phyloP scores from a whole-genome alignment of 1,284 basidiomycete genomes.

The Cryptococcus sp. region DNA sequence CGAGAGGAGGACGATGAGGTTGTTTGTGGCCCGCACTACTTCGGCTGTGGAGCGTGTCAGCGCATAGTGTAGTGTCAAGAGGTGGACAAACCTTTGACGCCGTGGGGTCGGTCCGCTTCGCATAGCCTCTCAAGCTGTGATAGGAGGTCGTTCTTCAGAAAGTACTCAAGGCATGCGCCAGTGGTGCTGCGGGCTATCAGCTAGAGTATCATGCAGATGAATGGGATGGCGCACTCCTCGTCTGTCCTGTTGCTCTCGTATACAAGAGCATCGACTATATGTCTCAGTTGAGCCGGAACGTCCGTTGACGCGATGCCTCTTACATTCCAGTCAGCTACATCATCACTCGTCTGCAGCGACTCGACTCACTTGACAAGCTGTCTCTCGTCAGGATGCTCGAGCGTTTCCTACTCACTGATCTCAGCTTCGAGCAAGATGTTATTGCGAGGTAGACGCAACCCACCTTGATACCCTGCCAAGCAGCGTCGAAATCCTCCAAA shows the following conservation, averaged over 20 bases:
- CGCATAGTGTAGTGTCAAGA: not conserved
- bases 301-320: slow-evolving; percentile 79
- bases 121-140: slow-evolving; percentile 81
- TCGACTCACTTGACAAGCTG: slow-evolving; percentile 39
- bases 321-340: not conserved
- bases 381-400: slow-evolving; percentile 50
- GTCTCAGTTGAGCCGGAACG: slow-evolving; percentile 73
- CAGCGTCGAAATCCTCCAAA: slow-evolving; percentile 39
- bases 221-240: slow-evolving; percentile 71
- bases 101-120: slow-evolving; percentile 76
- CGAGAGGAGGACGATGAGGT: slow-evolving; percentile 83
- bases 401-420: slow-evolving; percentile 33
- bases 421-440: not conserved
- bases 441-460: slow-evolving; percentile 3
- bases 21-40: slow-evolving; percentile 77
- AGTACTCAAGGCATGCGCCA: slow-evolving; percentile 84
- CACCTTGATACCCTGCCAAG: slow-evolving; percentile 43
- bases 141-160: slow-evolving; percentile 85
- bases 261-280: slow-evolving; percentile 85
- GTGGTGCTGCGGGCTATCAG: slow-evolving; percentile 63
- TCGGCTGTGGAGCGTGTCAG: slow-evolving; percentile 58
- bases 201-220: not conserved
- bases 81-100: slow-evolving; percentile 62
- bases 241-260: slow-evolving; percentile 79
- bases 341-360: not conserved